Base-by-base conservation (phyloP, 129 eudicot species). In the Gnaphalium uliginosum region DNA sequence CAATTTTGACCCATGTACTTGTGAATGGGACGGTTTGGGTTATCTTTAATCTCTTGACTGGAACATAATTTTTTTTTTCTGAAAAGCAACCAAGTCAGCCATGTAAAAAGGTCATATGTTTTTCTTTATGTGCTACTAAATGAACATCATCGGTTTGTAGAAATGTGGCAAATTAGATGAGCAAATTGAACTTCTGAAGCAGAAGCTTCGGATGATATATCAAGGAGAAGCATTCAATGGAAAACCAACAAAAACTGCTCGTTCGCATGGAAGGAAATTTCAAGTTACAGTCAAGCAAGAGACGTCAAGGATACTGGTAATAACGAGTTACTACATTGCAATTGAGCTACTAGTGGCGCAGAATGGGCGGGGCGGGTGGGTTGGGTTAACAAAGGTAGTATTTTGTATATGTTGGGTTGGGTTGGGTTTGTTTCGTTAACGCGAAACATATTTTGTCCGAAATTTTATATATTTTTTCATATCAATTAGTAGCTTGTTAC, bases 211-310 rank as follows among this genome's bases (percentile, higher is more conserved):
- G 8, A 82, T 86, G 89, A 89, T 89, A 62, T 68, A 71, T 72
- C 86, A 85, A 81, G 97, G 97, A 76, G 96, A 88, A 76, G 88
- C 89, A 8, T 91, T 89, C 66, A 91, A 91, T 6, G 92, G 97
- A 71, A 91, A 89, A 67, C 87, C 92, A 22, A 91, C 97, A 8
- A 91, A 91, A 58, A 91, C 97, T 2, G 97, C 97, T 17, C 90
- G 97, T 13, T 88, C 97, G 19, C 97, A 91, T 39, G 97, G 97
- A 59, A 87, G 81, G 72, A 91, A 91, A 77, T 89, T 91, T 79
- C 97, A 91, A 58, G 92, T 91, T 63, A 85, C 95, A 14, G 59
- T 91, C 53, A 85, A 82, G 77, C 96, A 91, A 78, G 97, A 91
- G 85, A 89, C 96, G 1, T 86, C 97, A 33, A 83, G 97, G 69